These are phyloP conservation scores for Brettanomyces sp. DNA, from an alignment of 805 yeast genomes.

Conservation along the genomic window DNA sequence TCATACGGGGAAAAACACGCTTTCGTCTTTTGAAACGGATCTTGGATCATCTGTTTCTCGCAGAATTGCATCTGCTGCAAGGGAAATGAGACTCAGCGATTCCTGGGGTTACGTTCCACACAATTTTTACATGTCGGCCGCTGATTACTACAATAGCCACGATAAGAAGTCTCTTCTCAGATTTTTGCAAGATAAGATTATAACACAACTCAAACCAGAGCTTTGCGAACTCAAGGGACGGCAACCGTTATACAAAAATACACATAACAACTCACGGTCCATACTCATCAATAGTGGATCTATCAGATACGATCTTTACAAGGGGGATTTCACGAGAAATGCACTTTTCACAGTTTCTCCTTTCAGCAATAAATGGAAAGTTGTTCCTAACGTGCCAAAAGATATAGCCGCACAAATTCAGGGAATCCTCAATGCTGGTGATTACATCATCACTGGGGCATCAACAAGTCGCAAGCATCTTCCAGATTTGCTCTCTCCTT, in stretches of 20 bases:
- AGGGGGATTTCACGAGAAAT: constrained; percentile 76
- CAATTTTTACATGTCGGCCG: constrained; percentile 58
- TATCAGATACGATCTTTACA: constrained; percentile 74
- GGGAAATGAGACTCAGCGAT: constrained; percentile 42
- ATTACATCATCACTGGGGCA: constrained; percentile 20
- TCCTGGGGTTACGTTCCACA: constrained; percentile 58
- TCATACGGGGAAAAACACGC: constrained; percentile 36
- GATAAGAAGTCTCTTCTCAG: constrained; percentile 49
- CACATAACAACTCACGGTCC: constrained; percentile 31
- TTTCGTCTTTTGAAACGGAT: constrained; percentile 39
- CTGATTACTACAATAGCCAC: constrained; percentile 38
- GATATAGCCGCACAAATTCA: constrained; percentile 46
- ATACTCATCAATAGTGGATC: constrained; percentile 81
- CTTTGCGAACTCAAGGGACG: constrained; percentile 10
- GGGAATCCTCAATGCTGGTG: constrained; percentile 46
- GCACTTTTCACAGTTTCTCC: constrained; percentile 80
- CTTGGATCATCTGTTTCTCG: constrained; percentile 43
- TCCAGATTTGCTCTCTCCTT: constrained; percentile 14
- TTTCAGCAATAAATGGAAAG: constrained; percentile 72
- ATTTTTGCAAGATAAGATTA: constrained; percentile 46
- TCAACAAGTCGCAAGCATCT: no score
- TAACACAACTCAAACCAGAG: constrained; percentile 25
- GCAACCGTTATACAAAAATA: constrained; percentile 11
- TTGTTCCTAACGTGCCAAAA: constrained; percentile 48
- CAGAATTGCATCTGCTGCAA: constrained; percentile 31